Conservation (phyloP, 169 alveolate genomes). For the Toxoplasma gondii region DNA sequence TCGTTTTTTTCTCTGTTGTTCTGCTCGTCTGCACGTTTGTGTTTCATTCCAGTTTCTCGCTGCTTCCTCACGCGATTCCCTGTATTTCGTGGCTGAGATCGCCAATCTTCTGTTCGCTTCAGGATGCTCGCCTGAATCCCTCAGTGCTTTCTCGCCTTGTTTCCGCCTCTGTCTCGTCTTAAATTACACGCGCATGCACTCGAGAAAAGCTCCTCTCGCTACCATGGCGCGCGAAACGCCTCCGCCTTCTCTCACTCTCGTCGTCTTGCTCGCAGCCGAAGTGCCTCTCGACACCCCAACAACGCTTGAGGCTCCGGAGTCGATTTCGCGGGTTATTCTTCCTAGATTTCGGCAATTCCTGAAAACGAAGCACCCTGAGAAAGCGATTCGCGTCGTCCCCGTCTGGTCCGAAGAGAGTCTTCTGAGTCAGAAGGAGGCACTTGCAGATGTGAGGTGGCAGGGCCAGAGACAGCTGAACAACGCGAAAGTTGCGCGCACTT, state of each 20-base stretch:
- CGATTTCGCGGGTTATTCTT: neutral
- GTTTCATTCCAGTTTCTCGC: no score
- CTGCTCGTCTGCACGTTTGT: no score
- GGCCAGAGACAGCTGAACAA: neutral
- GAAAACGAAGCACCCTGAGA: neutral
- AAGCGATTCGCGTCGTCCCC: neutral
- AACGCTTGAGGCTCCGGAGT: constrained; percentile 12
- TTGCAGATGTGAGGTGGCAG: neutral
- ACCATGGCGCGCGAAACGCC: neutral
- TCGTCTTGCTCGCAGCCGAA: neutral
- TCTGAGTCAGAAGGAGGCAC: neutral
- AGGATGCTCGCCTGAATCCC: neutral
- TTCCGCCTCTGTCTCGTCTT: neutral
- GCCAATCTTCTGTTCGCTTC: neutral
- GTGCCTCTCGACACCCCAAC: constrained; percentile 1
- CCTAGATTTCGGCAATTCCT: neutral
- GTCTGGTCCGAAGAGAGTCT: neutral
- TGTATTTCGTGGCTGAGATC: no score
- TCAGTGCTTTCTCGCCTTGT: neutral
- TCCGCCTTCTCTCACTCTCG: neutral
- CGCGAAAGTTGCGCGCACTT: neutral
- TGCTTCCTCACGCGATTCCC: no score
- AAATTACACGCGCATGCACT: no score
- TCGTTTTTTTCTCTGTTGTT: no score
- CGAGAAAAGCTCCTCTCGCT: neutral